phyloP scores from a whole-genome alignment of 345 rosid genomes.

The Brassica juncea region DNA sequence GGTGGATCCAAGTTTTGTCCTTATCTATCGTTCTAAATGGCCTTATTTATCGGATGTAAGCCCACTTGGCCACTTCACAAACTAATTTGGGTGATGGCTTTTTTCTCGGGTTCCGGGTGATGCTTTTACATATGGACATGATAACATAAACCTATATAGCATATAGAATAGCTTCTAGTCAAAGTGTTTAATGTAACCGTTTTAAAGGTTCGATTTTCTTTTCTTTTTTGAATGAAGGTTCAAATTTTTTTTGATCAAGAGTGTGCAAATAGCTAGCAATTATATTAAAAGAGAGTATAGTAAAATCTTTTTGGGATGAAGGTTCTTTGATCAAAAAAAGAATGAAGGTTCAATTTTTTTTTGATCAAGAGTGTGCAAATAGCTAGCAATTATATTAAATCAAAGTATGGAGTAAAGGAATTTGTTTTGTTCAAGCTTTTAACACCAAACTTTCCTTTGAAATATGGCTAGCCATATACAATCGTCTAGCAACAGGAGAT shows the following conservation, averaged over 20 bases:
- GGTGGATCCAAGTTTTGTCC: too few species aligned
- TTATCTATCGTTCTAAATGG: too few species aligned
- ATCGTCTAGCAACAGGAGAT: background rate
- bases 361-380: too few species aligned
- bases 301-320: too few species aligned
- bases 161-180: background rate
- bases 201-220: too few species aligned
- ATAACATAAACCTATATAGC: background rate
- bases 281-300: too few species aligned
- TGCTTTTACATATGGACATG: background rate
- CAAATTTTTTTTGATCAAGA: too few species aligned
- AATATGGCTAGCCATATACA: background rate
- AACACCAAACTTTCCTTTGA: background rate
- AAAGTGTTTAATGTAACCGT: background rate
- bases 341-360: too few species aligned
- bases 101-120: background rate
- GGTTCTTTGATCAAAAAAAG: too few species aligned
- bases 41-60: background rate
- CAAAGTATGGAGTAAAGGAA: background rate
- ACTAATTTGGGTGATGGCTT: background rate
- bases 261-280: background rate
- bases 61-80: slow-evolving; percentile 10
- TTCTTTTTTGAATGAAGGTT: too few species aligned
- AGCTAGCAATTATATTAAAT: background rate
- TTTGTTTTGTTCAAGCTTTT: background rate